Conservation (phyloP, 2,329 filamentous ascomycete genomes). For the Dactylellina drechsleri region DNA sequence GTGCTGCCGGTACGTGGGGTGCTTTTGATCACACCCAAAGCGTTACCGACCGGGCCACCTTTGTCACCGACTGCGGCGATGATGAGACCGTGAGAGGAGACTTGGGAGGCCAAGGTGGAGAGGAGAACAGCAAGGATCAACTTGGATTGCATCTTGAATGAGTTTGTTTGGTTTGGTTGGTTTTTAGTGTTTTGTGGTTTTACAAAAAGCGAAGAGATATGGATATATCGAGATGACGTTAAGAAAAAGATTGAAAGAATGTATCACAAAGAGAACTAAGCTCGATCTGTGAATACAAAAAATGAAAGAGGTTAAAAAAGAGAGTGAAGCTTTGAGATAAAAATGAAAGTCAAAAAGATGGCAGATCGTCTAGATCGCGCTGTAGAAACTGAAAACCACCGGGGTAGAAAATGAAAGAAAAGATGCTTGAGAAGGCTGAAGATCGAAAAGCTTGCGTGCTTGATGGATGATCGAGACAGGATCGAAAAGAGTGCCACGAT, state of each 20-base stretch:
- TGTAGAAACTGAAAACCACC: constrained; percentile 22
- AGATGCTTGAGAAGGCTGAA: constrained; percentile 42
- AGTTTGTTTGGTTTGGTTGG: not conserved
- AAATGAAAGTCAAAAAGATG: constrained; percentile 8
- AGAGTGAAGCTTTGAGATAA: not conserved
- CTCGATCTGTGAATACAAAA: constrained; percentile 12
- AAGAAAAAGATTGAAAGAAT: constrained; percentile 6
- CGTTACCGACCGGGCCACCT: constrained; percentile 34
- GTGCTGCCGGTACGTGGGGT: constrained; percentile 28
- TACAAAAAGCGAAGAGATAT: not conserved
- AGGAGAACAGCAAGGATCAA: constrained; percentile 23
- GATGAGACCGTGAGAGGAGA: constrained; percentile 33
- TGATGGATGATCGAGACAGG: constrained; percentile 44
- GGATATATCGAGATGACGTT: not conserved
- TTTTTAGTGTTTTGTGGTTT: not conserved
- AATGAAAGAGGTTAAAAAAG: not conserved
- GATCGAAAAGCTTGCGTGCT: constrained; percentile 52
- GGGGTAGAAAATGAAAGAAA: constrained; percentile 29
- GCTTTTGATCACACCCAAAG: constrained; percentile 21
- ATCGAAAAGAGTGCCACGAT: constrained; percentile 18
- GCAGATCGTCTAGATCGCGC: constrained; percentile 31
- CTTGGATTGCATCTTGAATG: constrained; percentile 44
- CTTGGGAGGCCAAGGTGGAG: constrained; percentile 11
- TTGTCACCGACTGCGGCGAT: constrained; percentile 29
- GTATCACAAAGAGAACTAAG: constrained; percentile 18